phyloP scores from a whole-genome alignment of 2,329 filamentous ascomycete species.

The Xylariaceae sp. region DNA sequence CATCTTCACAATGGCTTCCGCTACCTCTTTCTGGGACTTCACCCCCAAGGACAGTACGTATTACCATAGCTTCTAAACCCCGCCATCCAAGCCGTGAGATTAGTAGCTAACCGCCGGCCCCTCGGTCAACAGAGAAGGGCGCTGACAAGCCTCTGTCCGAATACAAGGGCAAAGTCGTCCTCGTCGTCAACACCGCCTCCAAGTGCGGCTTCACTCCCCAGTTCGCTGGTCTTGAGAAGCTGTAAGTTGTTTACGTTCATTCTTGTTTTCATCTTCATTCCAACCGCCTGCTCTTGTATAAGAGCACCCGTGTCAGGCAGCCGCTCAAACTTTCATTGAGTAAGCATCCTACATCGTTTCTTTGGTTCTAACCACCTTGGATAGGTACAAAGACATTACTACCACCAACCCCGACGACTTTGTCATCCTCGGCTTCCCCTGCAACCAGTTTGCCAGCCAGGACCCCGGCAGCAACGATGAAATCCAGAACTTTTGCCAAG shows the following conservation, averaged over 20 bases:
- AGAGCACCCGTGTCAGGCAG: neutral
- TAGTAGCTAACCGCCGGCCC: constrained; percentile 26
- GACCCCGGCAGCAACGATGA: constrained; percentile 85
- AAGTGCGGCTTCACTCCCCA: constrained; percentile 99
- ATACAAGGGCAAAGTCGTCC: constrained; percentile 90
- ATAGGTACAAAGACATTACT: constrained; percentile 70
- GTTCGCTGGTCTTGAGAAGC: constrained; percentile 86
- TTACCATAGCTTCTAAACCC: constrained; percentile 2
- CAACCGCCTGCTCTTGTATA: no score
- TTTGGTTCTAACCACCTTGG: constrained; percentile 5
- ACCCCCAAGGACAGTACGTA: constrained; percentile 79
- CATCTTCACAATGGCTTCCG: constrained; percentile 65
- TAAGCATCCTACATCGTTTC: neutral
- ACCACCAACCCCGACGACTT: constrained; percentile 77
- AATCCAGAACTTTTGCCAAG: constrained; percentile 83
- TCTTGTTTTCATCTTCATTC: neutral
- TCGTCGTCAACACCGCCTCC: constrained; percentile 96
- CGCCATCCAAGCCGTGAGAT: neutral
- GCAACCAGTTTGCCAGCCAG: constrained; percentile 95
- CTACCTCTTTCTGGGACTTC: constrained; percentile 81
- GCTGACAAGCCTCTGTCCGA: constrained; percentile 70
- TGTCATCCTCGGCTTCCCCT: constrained; percentile 91
- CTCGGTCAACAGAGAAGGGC: constrained; percentile 68
- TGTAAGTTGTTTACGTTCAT: constrained; percentile 54
- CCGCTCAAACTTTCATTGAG: neutral